These are phyloP conservation scores for Obba rivulosa DNA, from an alignment of 768 basidiomycete genomes.

Conservation along the genomic window DNA sequence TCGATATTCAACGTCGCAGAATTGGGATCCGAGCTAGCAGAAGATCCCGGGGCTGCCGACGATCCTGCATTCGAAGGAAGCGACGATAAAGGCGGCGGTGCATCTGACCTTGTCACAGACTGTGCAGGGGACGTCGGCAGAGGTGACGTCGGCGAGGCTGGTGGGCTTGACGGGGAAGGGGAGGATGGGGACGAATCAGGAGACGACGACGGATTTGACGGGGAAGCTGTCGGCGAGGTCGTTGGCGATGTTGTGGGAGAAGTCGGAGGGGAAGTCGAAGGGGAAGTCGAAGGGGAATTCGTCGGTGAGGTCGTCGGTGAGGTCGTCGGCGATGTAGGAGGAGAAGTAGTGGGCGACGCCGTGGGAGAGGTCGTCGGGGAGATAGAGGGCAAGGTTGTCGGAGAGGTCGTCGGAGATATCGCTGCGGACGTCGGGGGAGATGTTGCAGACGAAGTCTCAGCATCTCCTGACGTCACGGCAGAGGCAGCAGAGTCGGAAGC, in stretches of 20 bases:
- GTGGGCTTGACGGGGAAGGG: constrained; percentile 5
- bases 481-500: neutral
- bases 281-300: constrained; percentile 11
- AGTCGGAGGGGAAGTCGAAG: constrained; percentile 7
- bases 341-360: constrained; percentile 10
- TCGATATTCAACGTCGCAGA: neutral
- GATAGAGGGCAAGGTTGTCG: constrained; percentile 1
- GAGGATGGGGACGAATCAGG: constrained; percentile 14
- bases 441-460: neutral
- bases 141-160: constrained; percentile 2
- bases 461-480: neutral
- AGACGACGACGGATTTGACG: constrained; percentile 10
- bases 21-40: neutral
- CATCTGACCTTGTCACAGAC: no score
- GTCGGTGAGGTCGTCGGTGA: neutral
- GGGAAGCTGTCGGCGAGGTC: constrained; percentile 10
- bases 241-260: constrained; percentile 3
- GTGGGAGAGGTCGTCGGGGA: constrained; percentile 10
- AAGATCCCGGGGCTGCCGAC: constrained; percentile 3
- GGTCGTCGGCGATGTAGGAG: constrained; percentile 7
- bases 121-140: no score
- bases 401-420: constrained; percentile 6
- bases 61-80: neutral
- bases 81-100: neutral
- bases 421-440: neutral